Percentiles rank a stretch among this genome's conserved stretches.
Conservation (phyloP, 1,284 basidiomycete genomes). For the Gymnopus androsaceus region DNA sequence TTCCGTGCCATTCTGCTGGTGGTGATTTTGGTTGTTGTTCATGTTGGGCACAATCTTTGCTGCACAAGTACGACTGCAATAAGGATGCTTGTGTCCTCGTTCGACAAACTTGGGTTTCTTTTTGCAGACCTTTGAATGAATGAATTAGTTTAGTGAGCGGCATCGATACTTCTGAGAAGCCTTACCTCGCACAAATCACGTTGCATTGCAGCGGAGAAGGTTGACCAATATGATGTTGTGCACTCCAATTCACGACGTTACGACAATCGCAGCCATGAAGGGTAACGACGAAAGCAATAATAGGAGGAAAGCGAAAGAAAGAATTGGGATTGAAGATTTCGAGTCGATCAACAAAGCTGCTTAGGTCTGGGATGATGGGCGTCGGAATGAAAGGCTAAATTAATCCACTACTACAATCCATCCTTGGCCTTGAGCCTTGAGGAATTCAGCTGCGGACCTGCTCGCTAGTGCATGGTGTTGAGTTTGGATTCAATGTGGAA, state of each 20-base stretch:
- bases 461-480: no score
- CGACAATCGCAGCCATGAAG: constrained; percentile 42
- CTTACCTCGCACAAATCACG: constrained; percentile 35
- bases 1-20: neutral
- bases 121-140: constrained; percentile 49
- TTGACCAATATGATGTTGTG: constrained; percentile 25
- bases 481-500: no score
- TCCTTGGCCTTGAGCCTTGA: no score
- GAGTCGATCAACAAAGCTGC: no score
- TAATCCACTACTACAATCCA: no score
- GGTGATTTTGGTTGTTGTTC: constrained; percentile 20
- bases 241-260: constrained; percentile 39
- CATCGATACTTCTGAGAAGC: neutral
- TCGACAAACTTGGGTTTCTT: constrained; percentile 60
- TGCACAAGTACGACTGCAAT: constrained; percentile 63
- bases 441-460: no score
- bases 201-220: constrained; percentile 17
- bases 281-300: constrained; percentile 17
- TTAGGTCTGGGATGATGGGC: no score
- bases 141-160: neutral
- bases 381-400: no score
- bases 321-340: no score
- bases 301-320: neutral
- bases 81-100: constrained; percentile 56
- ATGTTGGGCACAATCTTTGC: no score